Evolutionary conservation across 2,329 filamentous ascomycete species (phyloP).

Genomic region (Cladosporium phlei): DNA sequence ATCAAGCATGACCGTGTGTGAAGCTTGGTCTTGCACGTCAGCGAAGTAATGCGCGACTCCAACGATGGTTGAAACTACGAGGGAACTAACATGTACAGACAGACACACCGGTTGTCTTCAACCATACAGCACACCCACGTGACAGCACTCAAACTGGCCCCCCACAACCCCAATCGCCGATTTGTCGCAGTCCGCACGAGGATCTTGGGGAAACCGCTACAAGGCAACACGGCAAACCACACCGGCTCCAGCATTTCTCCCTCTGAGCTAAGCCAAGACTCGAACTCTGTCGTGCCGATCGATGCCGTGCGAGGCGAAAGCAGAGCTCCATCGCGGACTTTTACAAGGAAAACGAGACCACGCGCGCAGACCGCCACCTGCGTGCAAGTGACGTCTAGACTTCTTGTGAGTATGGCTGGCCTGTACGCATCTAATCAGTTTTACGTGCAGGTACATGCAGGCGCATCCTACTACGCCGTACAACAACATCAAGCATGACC

Average conservation of each 20-base stretch:
- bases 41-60: not conserved
- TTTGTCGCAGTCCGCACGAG: constrained; percentile 4
- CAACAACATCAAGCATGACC: constrained; percentile 7
- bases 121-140: not conserved
- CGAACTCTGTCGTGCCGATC: constrained; percentile 8
- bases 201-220: constrained; percentile 7
- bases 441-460: too few species aligned
- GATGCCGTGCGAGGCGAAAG: constrained; percentile 4
- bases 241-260: constrained; percentile 1
- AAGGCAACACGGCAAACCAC: not conserved
- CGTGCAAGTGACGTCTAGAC: constrained; percentile 7
- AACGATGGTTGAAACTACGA: not conserved
- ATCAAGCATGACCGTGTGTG: not conserved
- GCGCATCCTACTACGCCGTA: not conserved
- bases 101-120: not conserved
- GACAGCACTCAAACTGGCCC: not conserved
- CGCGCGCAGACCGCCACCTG: constrained; percentile 3
- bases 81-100: not conserved
- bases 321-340: constrained; percentile 1
- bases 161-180: constrained; percentile 6
- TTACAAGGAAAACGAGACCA: constrained; percentile 1
- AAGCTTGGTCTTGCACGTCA: not conserved
- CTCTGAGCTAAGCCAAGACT: constrained; percentile 8
- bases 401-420: too few species aligned
- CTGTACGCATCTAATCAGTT: too few species aligned